Conservation (phyloP, 768 basidiomycete species). For the Leucosporidium yakuticum region DNA sequence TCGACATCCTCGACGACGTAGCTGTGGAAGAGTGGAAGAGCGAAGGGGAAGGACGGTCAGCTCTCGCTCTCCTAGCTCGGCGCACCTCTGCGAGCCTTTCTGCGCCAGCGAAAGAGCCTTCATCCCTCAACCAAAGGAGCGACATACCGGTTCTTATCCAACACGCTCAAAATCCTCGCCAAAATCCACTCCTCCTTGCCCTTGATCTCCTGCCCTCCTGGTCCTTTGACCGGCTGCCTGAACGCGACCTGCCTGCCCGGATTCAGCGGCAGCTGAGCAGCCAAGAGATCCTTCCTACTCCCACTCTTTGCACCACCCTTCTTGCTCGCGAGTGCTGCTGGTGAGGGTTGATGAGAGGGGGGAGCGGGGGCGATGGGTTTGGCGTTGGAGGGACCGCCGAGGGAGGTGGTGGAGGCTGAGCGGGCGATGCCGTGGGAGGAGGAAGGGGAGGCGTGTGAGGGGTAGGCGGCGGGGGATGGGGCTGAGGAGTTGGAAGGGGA, state of each 20-base stretch:
- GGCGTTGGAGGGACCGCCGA: not conserved
- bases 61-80: too few relatives aligned
- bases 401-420: not conserved
- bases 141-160: slow-evolving; percentile 42
- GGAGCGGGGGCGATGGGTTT: not conserved
- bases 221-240: slow-evolving; percentile 37
- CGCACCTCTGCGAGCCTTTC: too few relatives aligned
- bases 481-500: slow-evolving; percentile 13
- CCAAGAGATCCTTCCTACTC: slow-evolving; percentile 36
- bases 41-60: too few relatives aligned
- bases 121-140: too few relatives aligned
- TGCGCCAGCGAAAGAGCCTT: too few relatives aligned
- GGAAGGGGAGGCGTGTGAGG: slow-evolving; percentile 2
- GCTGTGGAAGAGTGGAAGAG: slow-evolving; percentile 15
- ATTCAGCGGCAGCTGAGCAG: slow-evolving; percentile 43
- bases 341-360: slow-evolving; percentile 4
- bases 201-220: slow-evolving; percentile 9
- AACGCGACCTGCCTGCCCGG: slow-evolving; percentile 45
- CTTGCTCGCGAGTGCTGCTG: slow-evolving; percentile 33
- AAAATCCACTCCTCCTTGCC: slow-evolving; percentile 45
- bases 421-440: not conserved
- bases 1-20: slow-evolving; percentile 47
- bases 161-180: slow-evolving; percentile 42
- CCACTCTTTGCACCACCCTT: not conserved
- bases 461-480: slow-evolving; percentile 12